Evolutionary conservation across 192 early-diverging fungal genomes (phyloP), one percentile per base, ranked within the genome.

Genomic region (Linnemannia elongata): DNA sequence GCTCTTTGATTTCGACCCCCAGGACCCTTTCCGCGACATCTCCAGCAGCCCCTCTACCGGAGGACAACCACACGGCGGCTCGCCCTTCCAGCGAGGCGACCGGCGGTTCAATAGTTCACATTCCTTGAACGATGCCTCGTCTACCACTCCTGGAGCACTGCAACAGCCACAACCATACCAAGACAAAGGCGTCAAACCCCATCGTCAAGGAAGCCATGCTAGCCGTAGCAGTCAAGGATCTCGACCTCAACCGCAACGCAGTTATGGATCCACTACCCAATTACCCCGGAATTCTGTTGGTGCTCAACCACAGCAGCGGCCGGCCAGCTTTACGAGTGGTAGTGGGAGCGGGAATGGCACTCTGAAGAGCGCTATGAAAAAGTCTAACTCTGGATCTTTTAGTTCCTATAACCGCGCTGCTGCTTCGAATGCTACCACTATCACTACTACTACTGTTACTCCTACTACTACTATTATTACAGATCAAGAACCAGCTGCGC

Each of bases 11-110:
- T 69, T 70, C 74, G 73, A 74, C 35, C 36, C 73, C 4, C 72
- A 81, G 4, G 79, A 81, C 49, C 80, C 80, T 35, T 82, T 82
- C 57, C 54, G 74, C 35, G 81, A 77, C 42, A 36, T 47, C 49
- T 75, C 47, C 49, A 55, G 7, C 74, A 55, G 74, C 35, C 39
- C 44, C 41, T 27, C 27, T 33, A 9, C 54, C 44, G 12, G 44
- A 55, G 35, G 74, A 22, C 49, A 52, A 18, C 49, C 17, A 52
- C 49, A 18, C 4, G 38, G 17, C 30, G 60, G 30, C 10, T 30
- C 66, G 17, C 68, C 41, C 15, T 47, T 49, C 4, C 76, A 78
- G 45, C 15, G 35, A 36, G 15, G 27, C 27, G 76, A 44, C 22
- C 76, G 66, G 68, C 39, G 45, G 45, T 69, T 5, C 36, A 22